These are phyloP conservation scores for Suillus brevipes DNA, from an alignment of 768 basidiomycete genomes.

Conservation along the genomic window DNA sequence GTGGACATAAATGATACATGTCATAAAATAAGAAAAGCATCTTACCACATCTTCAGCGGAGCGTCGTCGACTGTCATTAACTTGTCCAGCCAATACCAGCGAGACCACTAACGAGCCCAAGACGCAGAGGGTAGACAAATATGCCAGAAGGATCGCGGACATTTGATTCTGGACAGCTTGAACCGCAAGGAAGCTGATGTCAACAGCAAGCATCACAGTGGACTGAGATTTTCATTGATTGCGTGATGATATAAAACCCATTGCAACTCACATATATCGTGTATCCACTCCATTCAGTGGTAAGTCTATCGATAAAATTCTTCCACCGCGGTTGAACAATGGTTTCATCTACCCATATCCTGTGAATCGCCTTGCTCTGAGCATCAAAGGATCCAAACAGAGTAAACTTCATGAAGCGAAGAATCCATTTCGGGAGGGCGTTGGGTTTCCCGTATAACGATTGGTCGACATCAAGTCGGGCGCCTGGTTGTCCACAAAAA, in stretches of 20 bases:
- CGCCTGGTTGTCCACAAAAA: slow-evolving; percentile 37
- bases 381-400: slow-evolving; percentile 48
- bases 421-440: not conserved
- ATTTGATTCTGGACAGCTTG: not conserved
- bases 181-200: slow-evolving; percentile 11
- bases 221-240: slow-evolving; percentile 1
- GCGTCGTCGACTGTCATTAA: slow-evolving; percentile 25
- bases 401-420: slow-evolving; percentile 31
- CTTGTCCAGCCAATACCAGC: slow-evolving; percentile 21
- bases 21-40: not conserved
- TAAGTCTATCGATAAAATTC: slow-evolving; percentile 40
- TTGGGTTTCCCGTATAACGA: slow-evolving; percentile 19
- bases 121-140: slow-evolving; percentile 9
- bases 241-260: not conserved
- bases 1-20: not conserved
- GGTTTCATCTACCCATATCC: slow-evolving; percentile 46
- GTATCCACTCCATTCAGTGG: slow-evolving; percentile 48
- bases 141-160: not conserved
- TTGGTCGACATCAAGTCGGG: slow-evolving; percentile 31
- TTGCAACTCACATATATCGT: slow-evolving; percentile 43
- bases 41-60: slow-evolving; percentile 11
- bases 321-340: slow-evolving; percentile 40
- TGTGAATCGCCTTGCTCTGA: slow-evolving; percentile 41
- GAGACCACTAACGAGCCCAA: slow-evolving; percentile 7
- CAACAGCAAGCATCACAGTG: slow-evolving; percentile 15